These are phyloP conservation scores for Nakazawaea populi DNA, from an alignment of 805 yeast species.

Conservation along the genomic window DNA sequence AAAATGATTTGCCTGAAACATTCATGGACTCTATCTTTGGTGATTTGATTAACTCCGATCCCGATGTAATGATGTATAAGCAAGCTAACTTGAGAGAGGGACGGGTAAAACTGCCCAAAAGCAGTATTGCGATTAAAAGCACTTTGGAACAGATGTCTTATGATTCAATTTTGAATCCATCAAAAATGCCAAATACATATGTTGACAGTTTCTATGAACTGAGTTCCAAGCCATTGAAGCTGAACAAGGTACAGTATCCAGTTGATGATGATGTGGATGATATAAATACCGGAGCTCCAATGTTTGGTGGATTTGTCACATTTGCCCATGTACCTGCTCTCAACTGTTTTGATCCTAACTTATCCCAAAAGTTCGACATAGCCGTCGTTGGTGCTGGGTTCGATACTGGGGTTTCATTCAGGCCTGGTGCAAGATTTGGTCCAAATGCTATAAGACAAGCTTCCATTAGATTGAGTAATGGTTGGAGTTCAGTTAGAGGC, in stretches of 20 bases:
- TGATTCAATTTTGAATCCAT: constrained; percentile 2
- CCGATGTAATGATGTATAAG: constrained; percentile 10
- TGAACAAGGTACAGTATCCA: constrained; percentile 24
- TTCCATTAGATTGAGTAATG: constrained; percentile 39
- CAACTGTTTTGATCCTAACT: constrained; percentile 36
- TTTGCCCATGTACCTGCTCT: constrained; percentile 40
- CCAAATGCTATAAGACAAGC: constrained; percentile 46
- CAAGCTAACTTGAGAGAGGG: constrained; percentile 9
- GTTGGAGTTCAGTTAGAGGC: constrained; percentile 34
- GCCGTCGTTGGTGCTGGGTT: constrained; percentile 58
- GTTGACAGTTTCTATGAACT: constrained; percentile 12
- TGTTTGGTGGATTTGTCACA: constrained; percentile 44
- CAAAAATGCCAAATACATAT: constrained; percentile 1
- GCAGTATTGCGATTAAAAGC: not conserved
- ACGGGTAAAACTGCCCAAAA: not conserved
- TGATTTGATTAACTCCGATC: constrained; percentile 13
- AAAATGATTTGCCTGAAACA: constrained; percentile 7
- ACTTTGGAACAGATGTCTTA: not conserved
- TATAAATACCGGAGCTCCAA: constrained; percentile 11
- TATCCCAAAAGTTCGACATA: constrained; percentile 29
- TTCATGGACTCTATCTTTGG: constrained; percentile 22
- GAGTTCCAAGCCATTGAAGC: constrained; percentile 14
- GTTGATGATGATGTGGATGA: constrained; percentile 31
- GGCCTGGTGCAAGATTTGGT: constrained; percentile 58
- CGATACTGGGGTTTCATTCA: constrained; percentile 49